These are phyloP conservation scores for Fusarium xyrophilum DNA, from an alignment of 2,329 filamentous ascomycete genomes.

Conservation along the genomic window DNA sequence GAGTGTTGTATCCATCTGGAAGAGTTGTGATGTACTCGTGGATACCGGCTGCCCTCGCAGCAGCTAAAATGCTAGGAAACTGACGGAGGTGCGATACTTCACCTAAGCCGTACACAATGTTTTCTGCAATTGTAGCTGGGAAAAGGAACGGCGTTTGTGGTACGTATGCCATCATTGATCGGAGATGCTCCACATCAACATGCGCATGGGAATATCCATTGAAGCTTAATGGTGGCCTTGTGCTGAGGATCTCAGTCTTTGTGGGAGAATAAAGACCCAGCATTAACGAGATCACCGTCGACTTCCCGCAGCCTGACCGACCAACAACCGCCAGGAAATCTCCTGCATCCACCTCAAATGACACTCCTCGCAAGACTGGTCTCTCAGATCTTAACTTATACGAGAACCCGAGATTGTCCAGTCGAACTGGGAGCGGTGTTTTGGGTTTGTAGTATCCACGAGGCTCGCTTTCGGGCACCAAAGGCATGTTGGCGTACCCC, in stretches of 20 bases:
- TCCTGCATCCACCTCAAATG: conserved; percentile 67
- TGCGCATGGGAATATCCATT: conserved; percentile 61
- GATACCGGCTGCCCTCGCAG: conserved; percentile 68
- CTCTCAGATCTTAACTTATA: conserved; percentile 68
- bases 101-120: conserved; percentile 81
- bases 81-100: conserved; percentile 59
- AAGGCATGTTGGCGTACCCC: conserved; percentile 68
- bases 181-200: conserved; percentile 67
- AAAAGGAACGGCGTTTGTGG: conserved; percentile 78
- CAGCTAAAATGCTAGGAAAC: conserved; percentile 53
- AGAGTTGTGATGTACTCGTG: conserved; percentile 79
- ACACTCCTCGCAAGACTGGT: conserved; percentile 68
- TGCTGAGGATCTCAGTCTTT: background rate
- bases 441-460: conserved; percentile 48
- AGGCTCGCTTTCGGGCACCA: conserved; percentile 63
- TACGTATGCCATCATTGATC: conserved; percentile 70
- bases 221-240: conserved; percentile 59
- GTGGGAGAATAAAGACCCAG: conserved; percentile 70
- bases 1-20: conserved; percentile 64
- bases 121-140: conserved; percentile 75
- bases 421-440: conserved; percentile 55
- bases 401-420: conserved; percentile 67
- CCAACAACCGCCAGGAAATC: conserved; percentile 82
- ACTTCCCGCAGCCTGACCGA: conserved; percentile 88
- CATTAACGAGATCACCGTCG: conserved; percentile 78